These are phyloP conservation scores for Candida oleophila DNA, from an alignment of 805 yeast species.

Conservation along the genomic window DNA sequence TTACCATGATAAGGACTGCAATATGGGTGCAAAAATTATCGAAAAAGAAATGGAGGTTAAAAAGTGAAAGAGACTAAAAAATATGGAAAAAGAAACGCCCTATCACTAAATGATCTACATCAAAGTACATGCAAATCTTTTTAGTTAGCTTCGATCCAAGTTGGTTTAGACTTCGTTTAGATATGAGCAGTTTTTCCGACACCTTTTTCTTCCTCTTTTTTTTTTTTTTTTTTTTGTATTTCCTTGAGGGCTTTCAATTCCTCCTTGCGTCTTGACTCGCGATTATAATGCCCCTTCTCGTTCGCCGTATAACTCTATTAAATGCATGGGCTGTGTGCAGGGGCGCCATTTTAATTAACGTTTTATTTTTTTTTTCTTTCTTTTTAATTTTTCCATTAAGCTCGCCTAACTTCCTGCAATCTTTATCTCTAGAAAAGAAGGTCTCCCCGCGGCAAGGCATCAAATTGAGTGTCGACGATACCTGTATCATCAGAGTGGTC, in stretches of 20 bases:
- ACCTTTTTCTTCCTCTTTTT: neutral
- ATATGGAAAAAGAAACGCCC: neutral
- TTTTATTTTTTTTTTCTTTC: neutral
- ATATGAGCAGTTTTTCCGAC: neutral
- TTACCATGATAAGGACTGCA: slow-evolving; percentile 3
- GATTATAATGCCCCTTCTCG: neutral
- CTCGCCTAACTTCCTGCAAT: neutral
- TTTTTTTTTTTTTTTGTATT: neutral
- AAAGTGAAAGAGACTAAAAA: neutral
- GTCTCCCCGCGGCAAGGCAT: neutral
- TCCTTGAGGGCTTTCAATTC: neutral
- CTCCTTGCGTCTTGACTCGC: neutral
- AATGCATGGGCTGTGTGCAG: neutral
- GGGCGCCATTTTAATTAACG: neutral
- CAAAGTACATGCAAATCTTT: neutral
- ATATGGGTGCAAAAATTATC: neutral
- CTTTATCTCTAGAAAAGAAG: neutral
- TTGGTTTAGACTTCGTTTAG: too few relatives aligned
- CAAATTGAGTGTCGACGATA: too few relatives aligned
- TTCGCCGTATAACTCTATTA: neutral
- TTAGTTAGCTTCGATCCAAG: too few relatives aligned
- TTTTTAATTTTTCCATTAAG: neutral
- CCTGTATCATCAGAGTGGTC: too few relatives aligned
- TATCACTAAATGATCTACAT: neutral
- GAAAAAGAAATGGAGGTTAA: neutral